Conservation (phyloP, 495 filamentous ascomycete genomes). For the Thermochaetoides thermophila region DNA sequence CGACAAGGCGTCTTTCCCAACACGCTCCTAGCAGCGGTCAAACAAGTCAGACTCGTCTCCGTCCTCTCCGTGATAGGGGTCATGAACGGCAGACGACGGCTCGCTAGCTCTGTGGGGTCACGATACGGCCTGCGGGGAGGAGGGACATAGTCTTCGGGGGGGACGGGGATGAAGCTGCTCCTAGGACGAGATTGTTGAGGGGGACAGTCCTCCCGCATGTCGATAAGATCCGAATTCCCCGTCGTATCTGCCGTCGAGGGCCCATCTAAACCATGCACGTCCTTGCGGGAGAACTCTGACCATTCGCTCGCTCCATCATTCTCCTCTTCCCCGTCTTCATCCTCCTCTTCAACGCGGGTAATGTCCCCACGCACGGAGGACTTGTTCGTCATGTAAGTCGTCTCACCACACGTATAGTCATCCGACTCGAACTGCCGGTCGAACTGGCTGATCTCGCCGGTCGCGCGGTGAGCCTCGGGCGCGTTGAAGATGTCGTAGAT, state of each 20-base stretch:
- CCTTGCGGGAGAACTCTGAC: constrained; percentile 68
- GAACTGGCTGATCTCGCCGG: constrained; percentile 38
- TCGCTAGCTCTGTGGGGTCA: constrained; percentile 57
- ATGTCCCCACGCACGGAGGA: constrained; percentile 28
- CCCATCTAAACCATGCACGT: constrained; percentile 38
- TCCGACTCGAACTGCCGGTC: constrained; percentile 56
- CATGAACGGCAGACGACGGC: constrained; percentile 91
- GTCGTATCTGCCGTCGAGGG: constrained; percentile 11
- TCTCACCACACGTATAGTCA: constrained; percentile 67
- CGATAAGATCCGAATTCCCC: constrained; percentile 19
- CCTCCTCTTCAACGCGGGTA: constrained; percentile 15
- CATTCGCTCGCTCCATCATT: constrained; percentile 56
- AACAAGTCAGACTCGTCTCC: constrained; percentile 56
- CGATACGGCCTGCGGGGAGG: constrained; percentile 62
- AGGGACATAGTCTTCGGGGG: constrained; percentile 72
- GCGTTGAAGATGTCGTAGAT: constrained; percentile 96
- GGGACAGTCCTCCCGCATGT: constrained; percentile 15
- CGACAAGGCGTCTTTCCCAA: constrained; percentile 64
- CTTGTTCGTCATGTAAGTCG: constrained; percentile 61
- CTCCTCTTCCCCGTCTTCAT: constrained; percentile 13
- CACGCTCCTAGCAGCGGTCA: constrained; percentile 40
- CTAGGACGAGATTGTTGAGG: constrained; percentile 23
- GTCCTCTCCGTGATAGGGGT: constrained; percentile 94
- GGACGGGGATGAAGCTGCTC: constrained; percentile 46
- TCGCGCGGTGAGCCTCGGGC: constrained; percentile 43